Evolutionary conservation across 139 green algal genomes (phyloP), one percentile per base, ranked within the genome.

Genomic region (Volvox africanus): DNA sequence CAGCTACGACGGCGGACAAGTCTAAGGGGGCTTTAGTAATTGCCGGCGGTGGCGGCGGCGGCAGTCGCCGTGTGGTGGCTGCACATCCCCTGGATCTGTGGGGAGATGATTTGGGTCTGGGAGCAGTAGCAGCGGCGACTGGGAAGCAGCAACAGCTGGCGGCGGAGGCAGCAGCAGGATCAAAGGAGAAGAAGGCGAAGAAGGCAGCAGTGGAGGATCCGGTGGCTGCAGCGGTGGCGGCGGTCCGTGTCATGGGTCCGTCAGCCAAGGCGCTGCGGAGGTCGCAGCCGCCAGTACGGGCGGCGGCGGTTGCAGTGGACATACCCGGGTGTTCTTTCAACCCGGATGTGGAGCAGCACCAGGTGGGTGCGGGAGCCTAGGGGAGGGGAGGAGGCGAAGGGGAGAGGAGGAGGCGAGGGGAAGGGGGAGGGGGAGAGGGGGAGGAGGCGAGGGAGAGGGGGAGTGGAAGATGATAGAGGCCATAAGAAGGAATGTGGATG

Each of bases 311-410:
- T 28, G 96, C 98, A 88, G 89, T 98, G 11, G 95, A 97, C 69
- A 37, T 90, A 19, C 93, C 97, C 0, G 97, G 97, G 55, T 98
- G 95, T 92, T 98, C 97, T 14, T 98, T 96, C 94, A 99, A 99
- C 91, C 97, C 97, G 0, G 92, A 95, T 17, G 55, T 80, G 22
- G 92, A 96, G 44, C 55, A 90, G 65, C 94, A 96, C 86, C 94
- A 96, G 93, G 93, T 95, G 76, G 2, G 81, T 16, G 33, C 32
- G 76, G 44, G 44, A 5, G 44, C n/a, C n/a, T n/a, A n/a, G n/a
- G n/a, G n/a, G n/a, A n/a, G 44, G 44, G 44, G 44, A 5, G 44
- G 44, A 9, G 44, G 44, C 44, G 44, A 9, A n/a, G n/a, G 44
- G 44, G 44, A 5, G 44, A 9, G 44, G 44, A 9, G 5, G 44